These are phyloP conservation scores for Colletotrichum sp. DNA, from an alignment of 2,329 filamentous ascomycete species.

Conservation along the genomic window DNA sequence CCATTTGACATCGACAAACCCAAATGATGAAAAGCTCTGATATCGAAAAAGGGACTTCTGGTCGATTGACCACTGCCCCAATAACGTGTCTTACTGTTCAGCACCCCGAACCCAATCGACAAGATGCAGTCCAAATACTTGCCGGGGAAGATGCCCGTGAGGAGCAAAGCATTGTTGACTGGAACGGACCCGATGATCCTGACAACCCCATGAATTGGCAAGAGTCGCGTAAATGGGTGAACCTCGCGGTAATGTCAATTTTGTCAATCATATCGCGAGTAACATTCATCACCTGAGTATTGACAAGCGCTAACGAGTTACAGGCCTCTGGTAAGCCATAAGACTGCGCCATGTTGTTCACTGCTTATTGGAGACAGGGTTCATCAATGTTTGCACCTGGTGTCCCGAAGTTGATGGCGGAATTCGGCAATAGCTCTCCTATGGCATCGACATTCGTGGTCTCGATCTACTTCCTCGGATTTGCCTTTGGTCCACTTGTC, in stretches of 20 bases:
- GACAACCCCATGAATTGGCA: conserved; percentile 75
- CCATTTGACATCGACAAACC: not conserved
- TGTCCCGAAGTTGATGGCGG: conserved; percentile 58
- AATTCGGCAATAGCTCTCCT: conserved; percentile 51
- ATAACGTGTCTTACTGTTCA: not conserved
- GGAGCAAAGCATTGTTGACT: conserved; percentile 52
- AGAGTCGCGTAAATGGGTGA: conserved; percentile 44
- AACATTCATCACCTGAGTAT: not conserved
- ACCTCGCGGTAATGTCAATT: conserved; percentile 34
- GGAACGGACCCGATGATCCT: conserved; percentile 61
- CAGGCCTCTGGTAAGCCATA: conserved; percentile 14
- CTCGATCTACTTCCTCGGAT: conserved; percentile 61
- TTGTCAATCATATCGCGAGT: conserved; percentile 23
- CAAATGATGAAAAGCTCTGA: not conserved
- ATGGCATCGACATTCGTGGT: conserved; percentile 61
- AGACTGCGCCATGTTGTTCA: too few relatives aligned
- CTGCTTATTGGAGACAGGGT: conserved; percentile 16
- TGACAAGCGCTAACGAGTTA: conserved; percentile 1
- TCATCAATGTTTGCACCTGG: conserved; percentile 61
- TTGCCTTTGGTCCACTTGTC: conserved; percentile 51
- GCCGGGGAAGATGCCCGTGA: not conserved
- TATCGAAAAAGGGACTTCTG: not conserved
- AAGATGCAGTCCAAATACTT: accelerated
- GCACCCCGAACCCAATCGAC: accelerated
- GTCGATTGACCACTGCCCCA: not conserved